Percentiles rank a stretch among this genome's conserved stretches.
Evolutionary conservation across 768 basidiomycete genomes (phyloP).

Genomic region (Candolleomyces eurysporus): DNA sequence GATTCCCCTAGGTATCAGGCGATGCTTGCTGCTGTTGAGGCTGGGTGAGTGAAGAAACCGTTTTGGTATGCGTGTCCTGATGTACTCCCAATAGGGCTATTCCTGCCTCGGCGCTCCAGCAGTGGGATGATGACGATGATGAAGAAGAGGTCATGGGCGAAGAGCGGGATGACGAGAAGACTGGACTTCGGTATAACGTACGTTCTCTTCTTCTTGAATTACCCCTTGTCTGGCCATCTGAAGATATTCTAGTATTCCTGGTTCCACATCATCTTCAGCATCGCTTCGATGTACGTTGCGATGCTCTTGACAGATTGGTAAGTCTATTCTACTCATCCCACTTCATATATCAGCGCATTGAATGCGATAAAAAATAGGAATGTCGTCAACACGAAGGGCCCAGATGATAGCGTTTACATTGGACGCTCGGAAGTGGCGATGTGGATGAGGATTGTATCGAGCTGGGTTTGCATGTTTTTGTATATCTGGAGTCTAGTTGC

Average conservation of each 20-base stretch:
- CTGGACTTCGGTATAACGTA: slow-evolving; percentile 94
- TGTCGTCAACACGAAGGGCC: slow-evolving; percentile 57
- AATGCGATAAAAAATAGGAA: slow-evolving; percentile 49
- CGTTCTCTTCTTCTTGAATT: slow-evolving; percentile 20
- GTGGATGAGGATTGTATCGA: slow-evolving; percentile 98
- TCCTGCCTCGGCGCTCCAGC: slow-evolving; percentile 87
- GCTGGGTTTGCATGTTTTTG: slow-evolving; percentile 88
- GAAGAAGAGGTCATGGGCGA: slow-evolving; percentile 69
- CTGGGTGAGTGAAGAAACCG: slow-evolving; percentile 57
- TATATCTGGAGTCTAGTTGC: slow-evolving; percentile 80
- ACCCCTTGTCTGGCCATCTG: not conserved
- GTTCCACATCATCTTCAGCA: slow-evolving; percentile 98
- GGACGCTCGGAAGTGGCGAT: slow-evolving; percentile 95
- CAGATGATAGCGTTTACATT: slow-evolving; percentile 78
- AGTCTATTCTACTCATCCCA: slow-evolving; percentile 22
- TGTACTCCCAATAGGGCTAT: slow-evolving; percentile 58
- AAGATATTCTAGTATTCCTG: slow-evolving; percentile 75
- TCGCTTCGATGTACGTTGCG: slow-evolving; percentile 96
- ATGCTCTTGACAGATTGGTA: slow-evolving; percentile 98
- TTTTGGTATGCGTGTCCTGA: not conserved
- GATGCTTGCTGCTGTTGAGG: slow-evolving; percentile 91
- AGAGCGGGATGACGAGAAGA: slow-evolving; percentile 85
- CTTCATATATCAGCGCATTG: not conserved
- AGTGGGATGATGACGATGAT: slow-evolving; percentile 74
- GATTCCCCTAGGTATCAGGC: slow-evolving; percentile 93